phyloP scores from a whole-genome alignment of 768 basidiomycete genomes.

The Phanerochaete sordida region DNA sequence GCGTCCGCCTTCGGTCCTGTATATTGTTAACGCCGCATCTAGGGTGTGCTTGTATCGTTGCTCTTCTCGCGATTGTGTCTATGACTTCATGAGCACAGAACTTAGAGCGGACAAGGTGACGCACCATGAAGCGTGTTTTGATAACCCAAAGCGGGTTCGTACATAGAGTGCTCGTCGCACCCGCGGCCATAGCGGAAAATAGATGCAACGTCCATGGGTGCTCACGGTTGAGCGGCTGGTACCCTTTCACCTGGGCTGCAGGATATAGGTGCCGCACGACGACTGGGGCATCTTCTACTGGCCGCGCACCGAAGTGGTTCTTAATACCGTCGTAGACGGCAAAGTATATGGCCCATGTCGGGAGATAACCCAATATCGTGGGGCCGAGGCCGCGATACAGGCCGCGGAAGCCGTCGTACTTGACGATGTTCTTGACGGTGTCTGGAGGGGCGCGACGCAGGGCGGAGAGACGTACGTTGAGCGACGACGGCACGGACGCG shows the following conservation, averaged over 20 bases:
- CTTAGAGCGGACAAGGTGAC: constrained; percentile 18
- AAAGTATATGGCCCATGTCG: constrained; percentile 99
- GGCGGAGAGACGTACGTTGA: constrained; percentile 19
- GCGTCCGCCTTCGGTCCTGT: constrained; percentile 76
- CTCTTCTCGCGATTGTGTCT: constrained; percentile 85
- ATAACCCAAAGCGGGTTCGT: constrained; percentile 99
- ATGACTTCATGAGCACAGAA: constrained; percentile 1
- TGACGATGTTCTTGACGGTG: constrained; percentile 53
- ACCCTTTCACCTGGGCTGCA: constrained; percentile 81
- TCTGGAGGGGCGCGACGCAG: constrained; percentile 30
- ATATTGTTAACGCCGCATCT: constrained; percentile 88
- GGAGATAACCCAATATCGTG: constrained; percentile 93
- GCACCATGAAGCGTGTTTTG: constrained; percentile 98
- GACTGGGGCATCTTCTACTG: constrained; percentile 38
- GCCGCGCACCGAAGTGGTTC: constrained; percentile 67
- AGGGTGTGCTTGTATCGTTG: constrained; percentile 82
- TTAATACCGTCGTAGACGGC: constrained; percentile 97
- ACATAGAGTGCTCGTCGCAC: constrained; percentile 87
- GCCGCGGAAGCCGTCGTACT: constrained; percentile 76
- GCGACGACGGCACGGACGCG: constrained; percentile 8
- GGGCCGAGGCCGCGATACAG: constrained; percentile 97
- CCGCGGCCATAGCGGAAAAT: constrained; percentile 93
- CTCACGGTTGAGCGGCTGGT: constrained; percentile 75
- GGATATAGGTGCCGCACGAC: constrained; percentile 59
- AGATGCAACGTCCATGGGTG: constrained; percentile 89